A percentile compares a stretch with the other conserved stretches of the same genome.
phyloP scores from a whole-genome alignment of 140 eudicot genomes.

The Flaveria floridana region DNA sequence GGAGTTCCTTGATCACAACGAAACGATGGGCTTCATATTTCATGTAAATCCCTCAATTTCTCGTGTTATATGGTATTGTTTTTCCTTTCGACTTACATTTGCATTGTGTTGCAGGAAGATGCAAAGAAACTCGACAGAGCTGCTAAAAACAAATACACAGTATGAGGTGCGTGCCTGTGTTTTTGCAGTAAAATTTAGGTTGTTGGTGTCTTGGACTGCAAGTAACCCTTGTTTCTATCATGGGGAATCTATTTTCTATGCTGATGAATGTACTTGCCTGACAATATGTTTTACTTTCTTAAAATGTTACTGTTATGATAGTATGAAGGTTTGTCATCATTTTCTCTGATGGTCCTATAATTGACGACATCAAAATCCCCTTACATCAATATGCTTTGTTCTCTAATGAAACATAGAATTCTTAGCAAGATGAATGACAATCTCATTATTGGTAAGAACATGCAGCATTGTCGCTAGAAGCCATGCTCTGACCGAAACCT shows the following conservation, averaged over 20 bases:
- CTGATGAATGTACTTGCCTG: conserved; percentile 1
- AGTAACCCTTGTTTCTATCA: neutral
- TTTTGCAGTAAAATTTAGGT: neutral
- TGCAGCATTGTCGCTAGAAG: neutral
- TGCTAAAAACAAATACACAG: conserved; percentile 69
- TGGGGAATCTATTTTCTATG: neutral
- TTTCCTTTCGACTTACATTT: neutral
- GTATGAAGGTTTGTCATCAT: neutral
- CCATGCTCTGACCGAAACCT: neutral
- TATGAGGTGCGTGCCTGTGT: conserved; percentile 35
- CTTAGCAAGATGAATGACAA: too few species aligned
- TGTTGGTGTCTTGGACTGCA: conserved; percentile 1
- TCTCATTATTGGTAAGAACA: neutral
- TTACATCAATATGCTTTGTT: neutral
- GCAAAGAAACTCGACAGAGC: conserved; percentile 48
- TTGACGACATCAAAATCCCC: neutral
- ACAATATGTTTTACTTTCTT: conserved; percentile 4
- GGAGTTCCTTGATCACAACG: conserved; percentile 64
- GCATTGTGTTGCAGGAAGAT: conserved; percentile 56
- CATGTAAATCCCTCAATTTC: conserved; percentile 47
- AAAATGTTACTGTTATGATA: neutral
- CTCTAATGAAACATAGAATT: too few species aligned
- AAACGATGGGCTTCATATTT: conserved; percentile 70
- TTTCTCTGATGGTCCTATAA: neutral
- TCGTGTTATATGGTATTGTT: neutral